Percentiles rank a stretch among this genome's conserved stretches.
Conservation (phyloP, 1,139 yeast species). For the Pichia sp. region DNA sequence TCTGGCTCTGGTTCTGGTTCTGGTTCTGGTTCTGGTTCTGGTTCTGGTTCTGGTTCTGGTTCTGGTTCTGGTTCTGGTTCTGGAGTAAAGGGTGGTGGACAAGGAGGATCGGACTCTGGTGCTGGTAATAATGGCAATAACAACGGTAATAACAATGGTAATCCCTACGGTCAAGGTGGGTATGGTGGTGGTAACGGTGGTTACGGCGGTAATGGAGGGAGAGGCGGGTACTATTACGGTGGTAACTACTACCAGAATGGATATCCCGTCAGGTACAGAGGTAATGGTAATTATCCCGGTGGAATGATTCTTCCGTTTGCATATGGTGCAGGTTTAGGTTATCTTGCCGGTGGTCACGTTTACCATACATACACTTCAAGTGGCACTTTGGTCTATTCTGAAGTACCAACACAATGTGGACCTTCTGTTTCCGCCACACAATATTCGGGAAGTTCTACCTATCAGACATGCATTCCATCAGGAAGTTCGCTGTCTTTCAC, state of each 20-base stretch:
- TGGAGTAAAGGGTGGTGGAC: too few relatives aligned
- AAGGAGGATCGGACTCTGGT: neutral
- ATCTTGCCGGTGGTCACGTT: slow-evolving; percentile 2
- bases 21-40: neutral
- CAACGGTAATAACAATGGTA: neutral
- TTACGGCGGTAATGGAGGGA: slow-evolving; percentile 1
- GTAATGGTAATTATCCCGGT: slow-evolving; percentile 7
- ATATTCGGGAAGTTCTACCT: neutral
- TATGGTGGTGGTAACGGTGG: neutral
- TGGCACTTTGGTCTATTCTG: slow-evolving; percentile 5
- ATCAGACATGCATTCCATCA: slow-evolving; percentile 2
- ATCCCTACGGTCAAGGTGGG: neutral
- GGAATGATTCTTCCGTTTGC: slow-evolving; percentile 9
- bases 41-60: neutral
- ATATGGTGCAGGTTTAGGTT: slow-evolving; percentile 6
- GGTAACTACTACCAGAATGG: slow-evolving; percentile 8
- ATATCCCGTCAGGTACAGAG: slow-evolving; percentile 7
- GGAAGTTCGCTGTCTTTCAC: slow-evolving; percentile 1
- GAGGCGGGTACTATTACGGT: slow-evolving; percentile 3
- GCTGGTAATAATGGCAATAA: slow-evolving; percentile 1
- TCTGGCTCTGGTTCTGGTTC: neutral
- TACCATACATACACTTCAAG: slow-evolving; percentile 8
- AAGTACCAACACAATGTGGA: too few relatives aligned
- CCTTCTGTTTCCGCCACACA: too few relatives aligned
- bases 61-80: neutral